Evolutionary conservation across 2,329 filamentous ascomycete species (phyloP).

Genomic region (Knoxdaviesia proteae): DNA sequence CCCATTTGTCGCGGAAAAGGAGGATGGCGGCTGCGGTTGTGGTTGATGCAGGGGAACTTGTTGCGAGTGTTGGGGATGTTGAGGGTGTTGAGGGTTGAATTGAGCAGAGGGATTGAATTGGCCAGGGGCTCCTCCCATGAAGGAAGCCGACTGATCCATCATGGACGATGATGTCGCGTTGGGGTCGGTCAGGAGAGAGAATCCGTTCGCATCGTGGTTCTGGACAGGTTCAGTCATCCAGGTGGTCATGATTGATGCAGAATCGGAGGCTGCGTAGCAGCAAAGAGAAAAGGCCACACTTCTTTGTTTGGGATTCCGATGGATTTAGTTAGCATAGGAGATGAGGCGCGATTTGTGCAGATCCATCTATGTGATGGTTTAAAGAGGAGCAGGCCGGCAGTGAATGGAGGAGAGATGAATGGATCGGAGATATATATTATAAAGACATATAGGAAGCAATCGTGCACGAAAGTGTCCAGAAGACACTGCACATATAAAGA

Average conservation of each 20-base stretch:
- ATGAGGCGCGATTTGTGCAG: not conserved
- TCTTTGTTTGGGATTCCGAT: not conserved
- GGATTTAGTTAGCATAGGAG: not conserved
- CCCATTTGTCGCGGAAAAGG: constrained; percentile 46
- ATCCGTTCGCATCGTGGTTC: constrained; percentile 51
- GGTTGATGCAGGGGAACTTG: constrained; percentile 24
- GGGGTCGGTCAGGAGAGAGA: constrained; percentile 42
- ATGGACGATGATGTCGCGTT: constrained; percentile 27
- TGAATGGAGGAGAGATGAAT: not conserved
- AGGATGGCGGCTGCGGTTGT: constrained; percentile 11
- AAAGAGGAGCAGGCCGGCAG: not conserved
- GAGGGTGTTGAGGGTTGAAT: constrained; percentile 27
- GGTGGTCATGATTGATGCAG: constrained; percentile 34
- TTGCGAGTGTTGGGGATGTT: constrained; percentile 9
- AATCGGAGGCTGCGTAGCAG: not conserved
- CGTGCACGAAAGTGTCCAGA: too few relatives aligned
- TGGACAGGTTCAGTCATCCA: constrained; percentile 52
- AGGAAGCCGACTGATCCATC: constrained; percentile 41
- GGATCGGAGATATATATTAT: too few relatives aligned
- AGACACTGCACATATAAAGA: too few relatives aligned
- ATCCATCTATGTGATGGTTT: not conserved
- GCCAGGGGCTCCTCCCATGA: constrained; percentile 32
- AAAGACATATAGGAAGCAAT: too few relatives aligned
- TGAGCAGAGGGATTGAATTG: constrained; percentile 39
- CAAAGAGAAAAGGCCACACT: not conserved